Evolutionary conservation across 2,329 filamentous ascomycete genomes (phyloP), one percentile per base, ranked within the genome.

Genomic region (Cladosporium oxysporum): DNA sequence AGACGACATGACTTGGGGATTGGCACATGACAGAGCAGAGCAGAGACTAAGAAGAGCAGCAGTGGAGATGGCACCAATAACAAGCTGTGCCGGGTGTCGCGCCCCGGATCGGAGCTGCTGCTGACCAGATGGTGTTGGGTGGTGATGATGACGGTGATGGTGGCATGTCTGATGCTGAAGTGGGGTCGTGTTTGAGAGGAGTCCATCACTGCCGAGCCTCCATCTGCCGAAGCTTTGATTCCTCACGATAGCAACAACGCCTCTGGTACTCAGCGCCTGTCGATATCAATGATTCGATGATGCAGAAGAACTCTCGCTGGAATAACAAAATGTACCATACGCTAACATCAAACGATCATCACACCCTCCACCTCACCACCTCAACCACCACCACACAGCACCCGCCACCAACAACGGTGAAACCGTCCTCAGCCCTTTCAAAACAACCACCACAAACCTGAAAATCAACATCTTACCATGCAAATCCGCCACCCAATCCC

Each of bases 21-120:
- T 55, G 52, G 60, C 60, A 62, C 60, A 62, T 62, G 60, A 62
- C 60, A 62, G 31, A 41, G 60, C 55, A 58, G 12, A 58, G 31
- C 52, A 55, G 29, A 55, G 52, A 41, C 50, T 6, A 35, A 35
- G 12, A 3, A 29, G 28, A 29, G 23, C 49, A 33, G 16, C 52
- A 33, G 31, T 29, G 28, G 28, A 55, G 52, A 55, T 12, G 33
- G n/a, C 29, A 33, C 33, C 55, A 58, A 58, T 58, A 33, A 58
- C 55, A 28, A 28, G 33, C 55, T 35, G 33, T 41, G 55, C 41
- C 55, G 55, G 55, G 14, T 41, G 55, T 35, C 33, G 26, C 21
- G 33, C 33, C 6, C 55, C 55, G 21, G 33, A 58, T n/a, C 31
- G 31, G 55, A 58, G 55, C 55, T 58, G 55, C 55, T 58, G 55